Evolutionary conservation across 805 yeast species (phyloP).

Genomic region (Nakazawaea siamensis): DNA sequence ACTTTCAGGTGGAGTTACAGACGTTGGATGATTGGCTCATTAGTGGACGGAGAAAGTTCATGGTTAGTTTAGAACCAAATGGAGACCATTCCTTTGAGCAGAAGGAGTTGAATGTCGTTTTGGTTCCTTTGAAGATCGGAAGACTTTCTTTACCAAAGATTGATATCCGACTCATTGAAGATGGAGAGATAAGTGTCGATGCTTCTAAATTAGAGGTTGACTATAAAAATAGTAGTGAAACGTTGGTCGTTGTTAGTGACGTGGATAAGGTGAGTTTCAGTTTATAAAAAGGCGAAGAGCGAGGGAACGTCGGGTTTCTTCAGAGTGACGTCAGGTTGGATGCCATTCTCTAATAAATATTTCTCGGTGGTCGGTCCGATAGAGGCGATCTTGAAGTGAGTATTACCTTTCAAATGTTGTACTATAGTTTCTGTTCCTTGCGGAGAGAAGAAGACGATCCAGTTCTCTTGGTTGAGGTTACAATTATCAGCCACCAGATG

Average conservation of each 20-base stretch:
- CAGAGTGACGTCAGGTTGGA: constrained; percentile 59
- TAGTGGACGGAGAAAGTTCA: constrained; percentile 58
- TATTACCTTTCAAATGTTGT: constrained; percentile 24
- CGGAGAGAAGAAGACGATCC: constrained; percentile 89
- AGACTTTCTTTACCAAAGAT: constrained; percentile 60
- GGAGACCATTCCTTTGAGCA: constrained; percentile 3
- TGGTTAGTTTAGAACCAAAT: constrained; percentile 29
- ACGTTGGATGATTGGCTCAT: constrained; percentile 69
- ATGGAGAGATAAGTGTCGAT: constrained; percentile 19
- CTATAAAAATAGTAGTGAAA: constrained; percentile 59
- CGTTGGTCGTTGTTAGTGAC: constrained; percentile 66
- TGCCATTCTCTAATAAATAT: constrained; percentile 42
- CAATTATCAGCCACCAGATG: constrained; percentile 7
- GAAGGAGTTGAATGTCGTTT: constrained; percentile 28
- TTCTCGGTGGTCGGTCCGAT: constrained; percentile 90
- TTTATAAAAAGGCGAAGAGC: constrained; percentile 36
- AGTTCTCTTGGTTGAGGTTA: constrained; percentile 22
- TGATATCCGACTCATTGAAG: constrained; percentile 28
- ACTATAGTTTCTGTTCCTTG: constrained; percentile 73
- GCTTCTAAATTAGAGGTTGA: constrained; percentile 42
- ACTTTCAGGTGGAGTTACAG: constrained; percentile 15
- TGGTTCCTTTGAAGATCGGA: constrained; percentile 76
- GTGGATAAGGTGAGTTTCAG: constrained; percentile 52
- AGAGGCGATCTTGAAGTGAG: constrained; percentile 49
- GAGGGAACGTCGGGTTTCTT: constrained; percentile 63